Conservation (phyloP, 345 rosid species). For the Mallotus nudiflorus region DNA sequence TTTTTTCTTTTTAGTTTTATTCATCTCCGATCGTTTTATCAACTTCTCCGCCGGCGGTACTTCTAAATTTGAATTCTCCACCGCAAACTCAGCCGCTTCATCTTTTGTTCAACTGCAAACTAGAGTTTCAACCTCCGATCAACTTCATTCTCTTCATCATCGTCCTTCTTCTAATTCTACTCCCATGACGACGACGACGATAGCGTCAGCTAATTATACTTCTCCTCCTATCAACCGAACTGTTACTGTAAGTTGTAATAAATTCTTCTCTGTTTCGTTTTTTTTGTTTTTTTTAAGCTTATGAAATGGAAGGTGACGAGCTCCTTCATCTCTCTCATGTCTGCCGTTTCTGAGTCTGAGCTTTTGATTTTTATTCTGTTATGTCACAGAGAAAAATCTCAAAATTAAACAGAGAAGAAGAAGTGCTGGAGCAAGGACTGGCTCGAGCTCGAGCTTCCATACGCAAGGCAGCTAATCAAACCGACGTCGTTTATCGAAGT, state of each 20-base stretch:
- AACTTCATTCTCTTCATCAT: constrained; percentile 31
- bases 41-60: constrained; percentile 17
- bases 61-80: constrained; percentile 18
- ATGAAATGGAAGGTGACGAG: no score
- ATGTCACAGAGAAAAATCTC: constrained; percentile 37
- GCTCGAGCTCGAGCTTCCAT: constrained; percentile 69
- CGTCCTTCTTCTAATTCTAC: no score
- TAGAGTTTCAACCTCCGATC: constrained; percentile 24
- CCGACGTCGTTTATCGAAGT: constrained; percentile 22
- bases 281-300: neutral
- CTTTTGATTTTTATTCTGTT: neutral
- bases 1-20: constrained; percentile 26
- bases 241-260: constrained; percentile 17
- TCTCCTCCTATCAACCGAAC: no score
- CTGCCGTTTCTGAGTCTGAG: no score
- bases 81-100: neutral
- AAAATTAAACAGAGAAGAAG: constrained; percentile 34
- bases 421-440: constrained; percentile 51
- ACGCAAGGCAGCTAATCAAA: constrained; percentile 37
- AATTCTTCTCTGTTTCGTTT: no score
- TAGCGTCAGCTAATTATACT: no score
- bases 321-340: no score
- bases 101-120: constrained; percentile 36
- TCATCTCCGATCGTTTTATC: constrained; percentile 23
- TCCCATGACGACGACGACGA: constrained; percentile 20